These are phyloP conservation scores for Quercus lobata DNA, from an alignment of 331 rosid species.

Conservation along the genomic window DNA sequence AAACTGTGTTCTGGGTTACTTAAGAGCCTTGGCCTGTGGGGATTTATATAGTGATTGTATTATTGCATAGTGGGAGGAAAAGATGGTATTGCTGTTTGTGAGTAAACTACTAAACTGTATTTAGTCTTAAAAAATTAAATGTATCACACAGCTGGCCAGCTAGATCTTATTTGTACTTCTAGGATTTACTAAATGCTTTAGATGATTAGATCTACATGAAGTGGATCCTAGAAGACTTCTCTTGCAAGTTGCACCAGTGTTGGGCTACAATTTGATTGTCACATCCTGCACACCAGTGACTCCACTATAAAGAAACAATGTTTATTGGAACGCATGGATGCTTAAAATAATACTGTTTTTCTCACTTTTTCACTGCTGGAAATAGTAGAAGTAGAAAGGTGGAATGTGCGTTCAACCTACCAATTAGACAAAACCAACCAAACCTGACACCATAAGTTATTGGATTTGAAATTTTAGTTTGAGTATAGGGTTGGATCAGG, in stretches of 20 bases:
- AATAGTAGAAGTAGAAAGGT: too few species aligned
- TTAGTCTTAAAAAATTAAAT: background rate
- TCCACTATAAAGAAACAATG: too few species aligned
- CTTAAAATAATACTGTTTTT: background rate
- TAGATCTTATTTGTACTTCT: background rate
- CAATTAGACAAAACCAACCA: rapidly evolving
- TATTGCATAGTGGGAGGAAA: slow-evolving; percentile 3
- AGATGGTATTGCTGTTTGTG: slow-evolving; percentile 11
- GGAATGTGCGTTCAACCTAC: too few species aligned
- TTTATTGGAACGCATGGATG: background rate
- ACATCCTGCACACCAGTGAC: too few species aligned
- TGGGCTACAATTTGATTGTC: too few species aligned
- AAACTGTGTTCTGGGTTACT: background rate
- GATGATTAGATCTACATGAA: background rate
- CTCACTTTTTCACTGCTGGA: too few species aligned
- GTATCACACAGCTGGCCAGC: background rate
- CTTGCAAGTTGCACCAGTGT: background rate
- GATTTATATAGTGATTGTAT: slow-evolving; percentile 9
- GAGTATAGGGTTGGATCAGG: too few species aligned
- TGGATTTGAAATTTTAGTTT: too few species aligned
- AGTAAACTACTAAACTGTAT: slow-evolving; percentile 1
- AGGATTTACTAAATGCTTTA: background rate
- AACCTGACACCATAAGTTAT: too few species aligned
- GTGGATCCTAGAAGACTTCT: slow-evolving; percentile 20
- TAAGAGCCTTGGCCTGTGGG: background rate